These are phyloP conservation scores for Citrus glauca DNA, from an alignment of 345 rosid species.

Conservation along the genomic window DNA sequence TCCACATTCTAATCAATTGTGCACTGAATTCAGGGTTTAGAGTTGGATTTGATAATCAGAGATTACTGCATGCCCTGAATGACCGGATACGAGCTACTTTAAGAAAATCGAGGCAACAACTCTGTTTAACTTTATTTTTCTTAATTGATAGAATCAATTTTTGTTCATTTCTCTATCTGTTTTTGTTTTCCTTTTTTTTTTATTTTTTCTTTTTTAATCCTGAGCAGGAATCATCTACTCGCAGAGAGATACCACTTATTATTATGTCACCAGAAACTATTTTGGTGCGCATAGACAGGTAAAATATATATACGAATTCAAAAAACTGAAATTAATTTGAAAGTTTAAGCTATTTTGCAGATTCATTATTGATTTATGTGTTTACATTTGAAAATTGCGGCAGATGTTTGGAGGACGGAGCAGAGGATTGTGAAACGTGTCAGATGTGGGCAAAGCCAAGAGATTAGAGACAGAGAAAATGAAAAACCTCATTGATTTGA, in stretches of 20 bases:
- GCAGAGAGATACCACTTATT: conserved; percentile 72
- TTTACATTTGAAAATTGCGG: neutral
- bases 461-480: too few species aligned
- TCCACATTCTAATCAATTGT: neutral
- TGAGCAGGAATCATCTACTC: conserved; percentile 67
- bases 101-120: conserved; percentile 74
- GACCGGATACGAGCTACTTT: conserved; percentile 88
- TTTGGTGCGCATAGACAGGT: conserved; percentile 70
- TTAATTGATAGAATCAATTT: neutral
- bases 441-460: conserved; percentile 40
- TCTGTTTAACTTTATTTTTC: neutral
- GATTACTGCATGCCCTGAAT: conserved; percentile 99
- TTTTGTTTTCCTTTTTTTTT: neutral
- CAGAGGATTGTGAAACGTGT: conserved; percentile 87
- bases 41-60: conserved; percentile 78
- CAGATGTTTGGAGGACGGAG: conserved; percentile 95
- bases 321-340: neutral
- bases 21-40: conserved; percentile 42
- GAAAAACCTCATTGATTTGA: too few species aligned
- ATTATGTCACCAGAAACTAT: conserved; percentile 92
- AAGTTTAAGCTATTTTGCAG: neutral
- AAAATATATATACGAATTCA: conserved; percentile 9
- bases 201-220: too few species aligned
- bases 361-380: neutral
- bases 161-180: neutral